phyloP scores from a whole-genome alignment of 2,329 filamentous ascomycete species.

The Penicillium nordicum region DNA sequence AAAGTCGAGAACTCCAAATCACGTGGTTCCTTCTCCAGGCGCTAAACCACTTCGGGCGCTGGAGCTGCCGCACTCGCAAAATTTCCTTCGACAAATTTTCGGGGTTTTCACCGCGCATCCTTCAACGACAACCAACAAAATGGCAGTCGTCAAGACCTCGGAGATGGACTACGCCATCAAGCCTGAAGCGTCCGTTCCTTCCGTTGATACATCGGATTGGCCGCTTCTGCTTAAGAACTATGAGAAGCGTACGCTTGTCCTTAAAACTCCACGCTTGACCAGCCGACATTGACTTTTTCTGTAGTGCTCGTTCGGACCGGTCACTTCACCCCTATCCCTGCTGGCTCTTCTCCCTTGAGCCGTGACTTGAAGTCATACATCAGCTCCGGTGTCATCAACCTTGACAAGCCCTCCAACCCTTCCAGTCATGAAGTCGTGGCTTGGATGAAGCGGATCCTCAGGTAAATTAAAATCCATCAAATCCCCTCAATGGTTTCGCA shows the following conservation, averaged over 20 bases:
- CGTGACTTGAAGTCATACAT: conserved; percentile 97
- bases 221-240: conserved; percentile 95
- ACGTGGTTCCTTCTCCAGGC: conserved; percentile 6
- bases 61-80: conserved; percentile 29
- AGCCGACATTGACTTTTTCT: conserved; percentile 11
- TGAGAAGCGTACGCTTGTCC: conserved; percentile 68
- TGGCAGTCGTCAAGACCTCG: conserved; percentile 51
- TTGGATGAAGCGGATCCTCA: conserved; percentile 97
- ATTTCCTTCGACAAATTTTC: conserved; percentile 26
- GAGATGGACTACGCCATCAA: conserved; percentile 84
- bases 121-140: conserved; percentile 27
- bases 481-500: neutral
- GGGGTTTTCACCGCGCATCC: conserved; percentile 21
- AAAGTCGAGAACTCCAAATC: conserved; percentile 8
- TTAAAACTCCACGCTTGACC: conserved; percentile 9
- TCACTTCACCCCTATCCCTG: conserved; percentile 94
- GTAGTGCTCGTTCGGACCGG: conserved; percentile 82
- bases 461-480: conserved; percentile 50
- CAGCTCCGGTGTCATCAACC: conserved; percentile 96
- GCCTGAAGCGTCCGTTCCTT: conserved; percentile 75
- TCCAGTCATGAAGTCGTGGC: conserved; percentile 98
- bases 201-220: conserved; percentile 83
- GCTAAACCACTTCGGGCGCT: conserved; percentile 20
- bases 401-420: conserved; percentile 95
- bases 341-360: conserved; percentile 85